phyloP scores from a whole-genome alignment of 495 filamentous ascomycete genomes.

The Thozetella sp. region DNA sequence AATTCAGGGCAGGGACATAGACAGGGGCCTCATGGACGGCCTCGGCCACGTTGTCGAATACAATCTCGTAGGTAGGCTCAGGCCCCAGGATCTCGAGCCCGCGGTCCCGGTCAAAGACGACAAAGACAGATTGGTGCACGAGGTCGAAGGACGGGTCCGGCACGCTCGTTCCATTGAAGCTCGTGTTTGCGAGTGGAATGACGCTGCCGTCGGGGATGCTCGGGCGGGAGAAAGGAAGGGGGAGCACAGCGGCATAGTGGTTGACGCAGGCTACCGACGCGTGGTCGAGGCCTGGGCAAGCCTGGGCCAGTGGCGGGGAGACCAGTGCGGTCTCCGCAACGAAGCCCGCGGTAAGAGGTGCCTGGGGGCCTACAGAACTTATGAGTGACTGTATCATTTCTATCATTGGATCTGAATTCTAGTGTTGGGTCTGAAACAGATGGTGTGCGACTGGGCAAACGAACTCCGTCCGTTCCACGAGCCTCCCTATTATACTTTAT shows the following conservation, averaged over 20 bases:
- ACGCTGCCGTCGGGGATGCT: background rate
- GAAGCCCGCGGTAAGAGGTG: too few species aligned
- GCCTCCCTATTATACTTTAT: too few species aligned
- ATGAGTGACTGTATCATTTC: too few species aligned
- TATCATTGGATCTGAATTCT: too few species aligned
- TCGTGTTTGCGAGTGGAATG: background rate
- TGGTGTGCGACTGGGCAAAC: too few species aligned
- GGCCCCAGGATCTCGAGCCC: slow-evolving; percentile 34
- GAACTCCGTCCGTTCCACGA: too few species aligned
- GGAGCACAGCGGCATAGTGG: background rate
- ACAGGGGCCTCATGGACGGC: slow-evolving; percentile 43
- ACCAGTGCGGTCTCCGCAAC: background rate
- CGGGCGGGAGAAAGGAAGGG: background rate
- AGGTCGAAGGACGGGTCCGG: slow-evolving; percentile 21
- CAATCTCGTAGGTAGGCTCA: background rate
- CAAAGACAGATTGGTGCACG: slow-evolving; percentile 29
- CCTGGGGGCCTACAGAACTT: too few species aligned
- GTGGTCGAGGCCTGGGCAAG: background rate
- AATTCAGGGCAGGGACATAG: slow-evolving; percentile 35
- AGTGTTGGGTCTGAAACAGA: too few species aligned
- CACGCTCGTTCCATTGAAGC: background rate
- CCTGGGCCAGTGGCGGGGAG: background rate
- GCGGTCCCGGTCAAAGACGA: slow-evolving; percentile 35
- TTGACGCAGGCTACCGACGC: background rate
- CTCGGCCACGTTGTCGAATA: slow-evolving; percentile 12